Evolutionary conservation across 768 basidiomycete species (phyloP), one percentile per base, ranked within the genome.

Genomic region (Trametes meyenii): DNA sequence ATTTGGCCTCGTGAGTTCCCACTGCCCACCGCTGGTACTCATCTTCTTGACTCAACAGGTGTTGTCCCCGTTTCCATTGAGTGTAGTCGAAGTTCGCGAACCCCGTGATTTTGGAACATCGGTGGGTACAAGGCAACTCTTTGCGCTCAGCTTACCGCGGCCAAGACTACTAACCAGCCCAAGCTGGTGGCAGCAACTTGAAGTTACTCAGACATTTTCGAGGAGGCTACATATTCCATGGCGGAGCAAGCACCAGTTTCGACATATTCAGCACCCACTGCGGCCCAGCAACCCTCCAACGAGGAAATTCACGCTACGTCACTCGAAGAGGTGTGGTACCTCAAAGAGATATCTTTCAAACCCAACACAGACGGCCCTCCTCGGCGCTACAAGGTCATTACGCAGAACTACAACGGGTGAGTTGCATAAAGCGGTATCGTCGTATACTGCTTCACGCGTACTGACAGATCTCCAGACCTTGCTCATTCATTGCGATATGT

Each of bases 401-500:
- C 89, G 0, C 90, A 93, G 74, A 92, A 92, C 68, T 90, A 85
- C 68, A 92, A 92, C 67, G 90, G 91, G 91, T 90, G 58, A 61
- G 86, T 79, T 8, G 11, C 24, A 13, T 19, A 4, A 16, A 44
- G 43, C n/a, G 13, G 19, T 14, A 23, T 50, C 0, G 24, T 13
- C 23, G 13, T 36, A 2, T 24, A n/a, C 21, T 1, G 1, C 23
- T 54, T 26, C 7, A 63, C 51, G 23, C 63, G 17, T 52, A 2
- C 21, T 46, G 39, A 55, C 24, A 21, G 19, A 24, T n/a, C 44
- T 38, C 7, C 70, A 95, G 94, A 10, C 93, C 94, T 10, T 96
- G 94, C 70, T 94, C 92, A 0, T 90, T 96, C 65, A 92, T 96
- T 67, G 94, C 93, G 26, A 90, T 94, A 60, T 94, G 92, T 91